phyloP scores from a whole-genome alignment of 1,139 yeast genomes.

The Ashbya aceris region DNA sequence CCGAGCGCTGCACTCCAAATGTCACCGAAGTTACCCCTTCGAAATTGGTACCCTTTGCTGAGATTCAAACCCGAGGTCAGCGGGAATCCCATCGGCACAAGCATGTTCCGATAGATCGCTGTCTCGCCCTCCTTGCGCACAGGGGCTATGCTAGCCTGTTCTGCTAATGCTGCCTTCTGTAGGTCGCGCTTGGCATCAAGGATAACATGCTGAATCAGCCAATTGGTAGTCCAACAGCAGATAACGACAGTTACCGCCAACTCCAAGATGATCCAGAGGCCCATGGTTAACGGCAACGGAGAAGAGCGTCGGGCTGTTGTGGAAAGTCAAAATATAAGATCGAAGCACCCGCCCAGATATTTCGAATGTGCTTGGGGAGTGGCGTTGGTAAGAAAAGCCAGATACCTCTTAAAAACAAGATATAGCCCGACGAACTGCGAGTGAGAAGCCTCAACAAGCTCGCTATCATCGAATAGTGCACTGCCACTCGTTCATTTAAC shows the following conservation, averaged over 20 bases:
- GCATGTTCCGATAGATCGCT: conserved; percentile 55
- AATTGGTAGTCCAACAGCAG: conserved; percentile 7
- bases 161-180: conserved; percentile 45
- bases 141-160: conserved; percentile 49
- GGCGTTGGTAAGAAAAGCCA: no score
- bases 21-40: conserved; percentile 64
- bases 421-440: no score
- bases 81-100: conserved; percentile 53
- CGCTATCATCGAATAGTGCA: no score
- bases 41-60: conserved; percentile 49
- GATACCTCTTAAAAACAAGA: no score
- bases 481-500: no score
- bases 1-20: conserved; percentile 43
- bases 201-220: conserved; percentile 16
- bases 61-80: conserved; percentile 59
- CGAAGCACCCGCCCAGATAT: no score
- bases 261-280: not conserved
- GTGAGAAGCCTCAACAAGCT: no score
- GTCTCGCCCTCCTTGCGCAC: conserved; percentile 52
- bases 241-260: not conserved
- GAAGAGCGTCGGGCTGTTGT: no score
- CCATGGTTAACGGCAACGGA: not conserved
- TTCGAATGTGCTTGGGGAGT: no score
- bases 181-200: conserved; percentile 40
- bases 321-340: no score